A percentile compares a stretch with the other conserved stretches of the same genome.
phyloP scores from a whole-genome alignment of 768 basidiomycete genomes.

The Kondoa malvinella region DNA sequence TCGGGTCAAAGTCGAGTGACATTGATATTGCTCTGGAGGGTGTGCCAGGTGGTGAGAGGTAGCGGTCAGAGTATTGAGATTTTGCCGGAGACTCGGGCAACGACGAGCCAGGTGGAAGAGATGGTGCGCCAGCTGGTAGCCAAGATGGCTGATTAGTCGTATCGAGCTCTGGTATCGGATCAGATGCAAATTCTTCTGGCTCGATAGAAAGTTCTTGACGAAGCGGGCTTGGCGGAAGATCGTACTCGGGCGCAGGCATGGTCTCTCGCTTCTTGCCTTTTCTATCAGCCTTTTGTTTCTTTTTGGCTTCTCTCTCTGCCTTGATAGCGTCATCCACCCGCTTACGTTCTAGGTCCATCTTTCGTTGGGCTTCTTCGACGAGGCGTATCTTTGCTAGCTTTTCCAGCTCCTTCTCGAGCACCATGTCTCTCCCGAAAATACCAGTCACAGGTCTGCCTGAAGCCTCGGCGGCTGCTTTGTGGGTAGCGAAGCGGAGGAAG shows the following conservation, averaged over 20 bases:
- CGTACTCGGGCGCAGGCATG: not conserved
- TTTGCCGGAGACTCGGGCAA: not conserved
- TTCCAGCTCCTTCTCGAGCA: conserved; percentile 3
- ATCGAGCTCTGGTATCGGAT: not conserved
- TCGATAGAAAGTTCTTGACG: not conserved
- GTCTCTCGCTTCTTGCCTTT: not conserved
- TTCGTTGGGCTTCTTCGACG: not conserved
- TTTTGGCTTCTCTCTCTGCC: not conserved
- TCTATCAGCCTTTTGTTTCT: not conserved
- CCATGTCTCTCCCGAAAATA: not conserved
- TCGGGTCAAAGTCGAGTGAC: not conserved
- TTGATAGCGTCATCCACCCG: not conserved
- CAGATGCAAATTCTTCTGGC: not conserved
- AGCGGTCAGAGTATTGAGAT: not conserved
- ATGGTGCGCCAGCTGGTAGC: not conserved
- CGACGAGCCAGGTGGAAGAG: not conserved
- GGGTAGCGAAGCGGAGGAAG: not conserved
- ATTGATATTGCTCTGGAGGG: not conserved
- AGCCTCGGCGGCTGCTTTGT: not conserved
- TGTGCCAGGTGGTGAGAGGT: not conserved
- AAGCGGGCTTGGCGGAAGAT: not conserved
- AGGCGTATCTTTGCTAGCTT: not conserved
- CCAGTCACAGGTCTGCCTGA: not conserved
- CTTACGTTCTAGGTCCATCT: not conserved
- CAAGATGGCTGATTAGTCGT: not conserved